These are phyloP conservation scores for Fraxinus latifolia DNA, from an alignment of 305 asterid species.

Conservation along the genomic window DNA sequence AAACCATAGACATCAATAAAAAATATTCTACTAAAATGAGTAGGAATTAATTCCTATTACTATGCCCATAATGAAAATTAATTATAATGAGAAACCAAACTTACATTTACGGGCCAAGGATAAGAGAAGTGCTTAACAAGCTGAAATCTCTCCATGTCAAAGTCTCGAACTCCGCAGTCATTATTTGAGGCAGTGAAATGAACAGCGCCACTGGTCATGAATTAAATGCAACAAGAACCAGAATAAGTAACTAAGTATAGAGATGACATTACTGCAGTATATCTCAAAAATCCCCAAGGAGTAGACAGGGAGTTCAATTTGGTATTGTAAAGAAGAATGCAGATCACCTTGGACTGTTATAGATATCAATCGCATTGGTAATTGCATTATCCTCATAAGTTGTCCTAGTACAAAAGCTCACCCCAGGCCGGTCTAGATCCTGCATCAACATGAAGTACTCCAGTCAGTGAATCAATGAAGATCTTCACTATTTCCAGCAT, in stretches of 20 bases:
- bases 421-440: conserved; percentile 62
- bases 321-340: conserved; percentile 4
- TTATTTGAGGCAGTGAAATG: conserved; percentile 68
- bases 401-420: conserved; percentile 62
- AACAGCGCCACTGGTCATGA: conserved; percentile 47
- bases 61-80: neutral
- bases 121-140: conserved; percentile 53
- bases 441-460: conserved; percentile 31
- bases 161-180: conserved; percentile 64
- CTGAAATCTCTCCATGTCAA: conserved; percentile 60
- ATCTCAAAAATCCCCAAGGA: conserved; percentile 3
- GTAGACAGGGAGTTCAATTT: neutral
- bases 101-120: conserved; percentile 61
- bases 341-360: conserved; percentile 51
- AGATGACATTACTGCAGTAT: conserved; percentile 12
- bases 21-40: neutral
- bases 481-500: neutral
- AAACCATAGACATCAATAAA: neutral
- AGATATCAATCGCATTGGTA: conserved; percentile 63
- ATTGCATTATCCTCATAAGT: conserved; percentile 72
- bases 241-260: conserved; percentile 8
- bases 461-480: neutral
- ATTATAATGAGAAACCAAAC: conserved; percentile 10
- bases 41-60: neutral
- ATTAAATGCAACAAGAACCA: conserved; percentile 24